phyloP scores from a whole-genome alignment of 225 moss, liverwort and hornwort species.

The Sphagnum contortum region DNA sequence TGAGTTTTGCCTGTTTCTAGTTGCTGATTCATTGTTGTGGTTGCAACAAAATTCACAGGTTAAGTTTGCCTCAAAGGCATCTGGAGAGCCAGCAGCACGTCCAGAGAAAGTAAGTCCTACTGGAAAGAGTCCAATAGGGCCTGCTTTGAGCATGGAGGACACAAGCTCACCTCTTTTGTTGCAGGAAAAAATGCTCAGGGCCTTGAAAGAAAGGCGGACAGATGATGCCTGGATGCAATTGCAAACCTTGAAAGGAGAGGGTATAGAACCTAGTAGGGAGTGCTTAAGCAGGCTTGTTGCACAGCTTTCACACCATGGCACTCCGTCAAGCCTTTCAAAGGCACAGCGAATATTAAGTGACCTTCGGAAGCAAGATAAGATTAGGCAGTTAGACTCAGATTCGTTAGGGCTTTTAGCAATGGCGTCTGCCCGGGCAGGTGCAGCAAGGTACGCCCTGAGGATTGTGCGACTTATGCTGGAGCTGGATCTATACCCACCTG shows the following conservation, averaged over 20 bases:
- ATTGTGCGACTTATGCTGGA: constrained; percentile 65
- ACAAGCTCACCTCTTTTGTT: not conserved
- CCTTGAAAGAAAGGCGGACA: constrained; percentile 63
- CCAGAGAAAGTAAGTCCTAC: no score
- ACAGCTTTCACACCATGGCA: constrained; percentile 75
- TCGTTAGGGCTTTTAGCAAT: constrained; percentile 73
- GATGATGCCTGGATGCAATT: constrained; percentile 86
- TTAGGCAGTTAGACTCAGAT: constrained; percentile 55
- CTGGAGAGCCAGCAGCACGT: no score
- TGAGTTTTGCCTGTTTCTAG: no score
- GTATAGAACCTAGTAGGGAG: constrained; percentile 47
- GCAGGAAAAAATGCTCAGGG: constrained; percentile 45
- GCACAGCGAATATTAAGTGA: constrained; percentile 65
- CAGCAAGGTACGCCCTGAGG: constrained; percentile 66
- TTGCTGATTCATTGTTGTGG: no score
- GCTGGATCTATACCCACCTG: constrained; percentile 43
- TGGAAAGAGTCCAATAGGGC: no score
- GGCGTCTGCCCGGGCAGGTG: constrained; percentile 78
- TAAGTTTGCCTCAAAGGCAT: no score
- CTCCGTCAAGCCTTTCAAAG: constrained; percentile 63
- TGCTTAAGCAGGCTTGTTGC: constrained; percentile 84
- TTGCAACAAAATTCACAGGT: no score
- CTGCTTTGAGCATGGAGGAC: no score
- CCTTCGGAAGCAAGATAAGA: constrained; percentile 27
- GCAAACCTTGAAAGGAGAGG: constrained; percentile 36